Conservation (phyloP, 345 rosid species). For the Brassica incana region DNA sequence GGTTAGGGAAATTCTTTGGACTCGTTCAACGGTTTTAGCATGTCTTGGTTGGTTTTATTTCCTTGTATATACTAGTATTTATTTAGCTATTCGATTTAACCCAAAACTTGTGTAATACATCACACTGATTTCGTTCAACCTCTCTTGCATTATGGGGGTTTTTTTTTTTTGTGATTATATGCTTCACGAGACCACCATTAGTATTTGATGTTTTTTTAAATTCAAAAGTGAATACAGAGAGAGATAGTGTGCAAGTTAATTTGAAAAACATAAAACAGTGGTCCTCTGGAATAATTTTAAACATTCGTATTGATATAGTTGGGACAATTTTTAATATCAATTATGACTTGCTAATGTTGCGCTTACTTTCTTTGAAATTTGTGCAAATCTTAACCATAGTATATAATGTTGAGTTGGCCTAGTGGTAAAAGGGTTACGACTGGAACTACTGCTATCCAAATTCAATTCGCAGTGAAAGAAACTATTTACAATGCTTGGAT, state of each 20-base stretch:
- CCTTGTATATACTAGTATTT: constrained; percentile 23
- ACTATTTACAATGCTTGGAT: no score
- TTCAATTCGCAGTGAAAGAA: no score
- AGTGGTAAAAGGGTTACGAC: no score
- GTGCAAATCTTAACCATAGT: no score
- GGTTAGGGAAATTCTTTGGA: constrained; percentile 32
- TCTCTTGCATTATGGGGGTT: not conserved
- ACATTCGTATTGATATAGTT: no score
- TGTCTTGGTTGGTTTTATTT: constrained; percentile 18
- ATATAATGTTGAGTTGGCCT: no score
- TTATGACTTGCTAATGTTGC: no score
- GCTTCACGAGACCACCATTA: not conserved
- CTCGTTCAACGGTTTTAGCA: constrained; percentile 15
- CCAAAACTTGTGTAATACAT: constrained; percentile 28
- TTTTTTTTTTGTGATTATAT: not conserved
- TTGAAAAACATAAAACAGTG: no score
- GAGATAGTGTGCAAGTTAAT: not conserved
- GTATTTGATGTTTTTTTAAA: not conserved
- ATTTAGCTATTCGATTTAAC: constrained; percentile 16
- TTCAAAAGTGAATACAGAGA: not conserved
- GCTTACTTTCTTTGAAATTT: no score
- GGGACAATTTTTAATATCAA: no score
- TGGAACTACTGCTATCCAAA: no score
- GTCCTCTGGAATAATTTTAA: no score
- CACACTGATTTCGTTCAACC: not conserved